Evolutionary conservation across 2,329 filamentous ascomycete genomes (phyloP).

Genomic region (Alternaria novae-zelandiae): DNA sequence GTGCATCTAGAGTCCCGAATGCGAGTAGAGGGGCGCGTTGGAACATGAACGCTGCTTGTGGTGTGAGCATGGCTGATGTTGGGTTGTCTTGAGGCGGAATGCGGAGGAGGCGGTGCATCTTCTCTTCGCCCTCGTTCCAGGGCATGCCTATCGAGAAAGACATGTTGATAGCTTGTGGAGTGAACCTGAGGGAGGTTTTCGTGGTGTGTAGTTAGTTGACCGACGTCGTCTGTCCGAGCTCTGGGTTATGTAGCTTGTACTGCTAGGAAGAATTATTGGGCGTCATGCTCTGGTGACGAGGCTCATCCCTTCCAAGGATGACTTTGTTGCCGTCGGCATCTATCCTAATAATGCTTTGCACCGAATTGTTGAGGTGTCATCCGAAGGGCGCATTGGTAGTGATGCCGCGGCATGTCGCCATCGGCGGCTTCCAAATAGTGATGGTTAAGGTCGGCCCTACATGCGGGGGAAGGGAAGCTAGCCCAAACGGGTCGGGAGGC

Average conservation of each 20-base stretch:
- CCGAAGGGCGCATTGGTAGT: not conserved
- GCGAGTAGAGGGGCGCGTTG: conserved; percentile 71
- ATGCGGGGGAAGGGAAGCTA: not conserved
- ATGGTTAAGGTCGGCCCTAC: not conserved
- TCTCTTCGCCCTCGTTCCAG: conserved; percentile 71
- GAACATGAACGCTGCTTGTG: conserved; percentile 66
- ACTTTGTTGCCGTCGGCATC: not conserved
- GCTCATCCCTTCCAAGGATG: not conserved
- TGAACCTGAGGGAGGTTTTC: not conserved
- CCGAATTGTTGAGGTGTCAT: not conserved
- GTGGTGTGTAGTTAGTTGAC: not conserved
- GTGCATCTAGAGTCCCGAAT: conserved; percentile 71
- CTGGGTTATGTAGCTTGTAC: not conserved
- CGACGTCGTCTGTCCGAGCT: not conserved
- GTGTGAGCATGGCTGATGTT: conserved; percentile 67
- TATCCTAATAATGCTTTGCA: not conserved
- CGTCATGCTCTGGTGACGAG: not conserved
- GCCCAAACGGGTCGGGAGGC: not conserved
- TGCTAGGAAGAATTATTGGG: not conserved
- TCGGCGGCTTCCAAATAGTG: not conserved
- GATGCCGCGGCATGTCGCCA: not conserved
- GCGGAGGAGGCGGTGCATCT: conserved; percentile 68
- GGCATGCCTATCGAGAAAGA: conserved; percentile 53
- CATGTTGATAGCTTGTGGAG: conserved; percentile 33
- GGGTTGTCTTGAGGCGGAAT: conserved; percentile 69